These are phyloP conservation scores for Microsporum ferrugineum DNA, from an alignment of 2,329 filamentous ascomycete genomes.

Conservation along the genomic window DNA sequence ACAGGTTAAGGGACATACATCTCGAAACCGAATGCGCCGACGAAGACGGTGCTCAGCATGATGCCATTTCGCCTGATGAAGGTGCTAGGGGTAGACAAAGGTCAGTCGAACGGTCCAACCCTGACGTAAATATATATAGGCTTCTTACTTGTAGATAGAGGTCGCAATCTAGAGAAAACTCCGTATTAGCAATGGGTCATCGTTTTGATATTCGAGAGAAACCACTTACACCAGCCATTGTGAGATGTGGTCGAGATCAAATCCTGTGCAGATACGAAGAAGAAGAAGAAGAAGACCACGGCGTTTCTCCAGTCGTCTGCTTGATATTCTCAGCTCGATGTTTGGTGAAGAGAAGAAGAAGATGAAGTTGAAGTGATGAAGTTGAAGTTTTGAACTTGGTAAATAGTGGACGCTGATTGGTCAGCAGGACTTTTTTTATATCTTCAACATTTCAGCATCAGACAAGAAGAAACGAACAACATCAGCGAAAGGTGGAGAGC, in stretches of 20 bases:
- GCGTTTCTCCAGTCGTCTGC: not conserved
- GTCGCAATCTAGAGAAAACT: slow-evolving; percentile 33
- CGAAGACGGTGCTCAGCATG: slow-evolving; percentile 81
- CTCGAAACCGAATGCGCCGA: slow-evolving; percentile 79
- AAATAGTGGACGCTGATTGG: not conserved
- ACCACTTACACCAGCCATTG: slow-evolving; percentile 49
- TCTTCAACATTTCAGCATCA: not conserved
- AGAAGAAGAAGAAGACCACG: not conserved
- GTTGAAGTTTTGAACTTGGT: not conserved
- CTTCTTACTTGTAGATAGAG: slow-evolving; percentile 50
- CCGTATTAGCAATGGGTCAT: not conserved
- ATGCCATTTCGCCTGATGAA: slow-evolving; percentile 77
- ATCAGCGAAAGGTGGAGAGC: not conserved
- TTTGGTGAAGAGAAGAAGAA: not conserved
- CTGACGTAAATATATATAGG: not conserved
- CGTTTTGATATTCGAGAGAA: not conserved
- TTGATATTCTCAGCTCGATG: not conserved
- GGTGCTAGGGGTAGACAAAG: slow-evolving; percentile 44
- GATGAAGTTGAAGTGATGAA: not conserved
- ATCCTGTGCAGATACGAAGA: no score
- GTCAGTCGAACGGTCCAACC: slow-evolving; percentile 15
- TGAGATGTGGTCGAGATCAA: slow-evolving; percentile 21
- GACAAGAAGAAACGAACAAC: not conserved
- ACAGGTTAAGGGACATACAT: slow-evolving; percentile 53
- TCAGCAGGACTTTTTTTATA: not conserved